Evolutionary conservation across 2,329 filamentous ascomycete genomes (phyloP), one percentile per base, ranked within the genome.

Genomic region (Alternaria alternata): DNA sequence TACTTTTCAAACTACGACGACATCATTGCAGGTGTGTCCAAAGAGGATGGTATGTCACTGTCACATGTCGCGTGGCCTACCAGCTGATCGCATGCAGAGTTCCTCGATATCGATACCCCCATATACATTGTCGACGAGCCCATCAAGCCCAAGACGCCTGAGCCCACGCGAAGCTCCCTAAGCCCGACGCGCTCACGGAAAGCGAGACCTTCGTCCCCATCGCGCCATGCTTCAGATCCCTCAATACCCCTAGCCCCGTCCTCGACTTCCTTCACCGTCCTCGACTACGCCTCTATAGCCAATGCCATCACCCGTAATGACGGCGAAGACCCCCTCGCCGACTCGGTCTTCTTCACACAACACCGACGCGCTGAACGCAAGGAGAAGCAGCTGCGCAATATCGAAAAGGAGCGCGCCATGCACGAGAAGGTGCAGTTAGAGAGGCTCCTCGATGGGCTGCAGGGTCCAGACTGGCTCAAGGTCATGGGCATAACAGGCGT

Each of bases 1-100:
- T 98, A 97, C 80, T 97, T 98, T 74, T 89, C 91, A 53, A 94
- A 96, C 73, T 98, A 97, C 79, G 94, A 97, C 79, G 92, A 96
- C 76, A 87, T 97, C 67, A 93, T 98, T 80, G 93, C 92, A 63
- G 92, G 96, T 75, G 89, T 92, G 64, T 87, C 89, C 39, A 90
- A 90, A 70, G 90, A 94, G 79, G 84, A 90, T 69, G 90, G 93
- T 94, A 85, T 77, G 68, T 68, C 68, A 8, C 49, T 59, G 43
- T 63, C 69, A 42, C 63, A 54, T 61, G 8, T 51, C 41, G 24
- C 51, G 38, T 18, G 36, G 24, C 18, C 26, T 46, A n/a, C 22
- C 51, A 52, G 32, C 69, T 74, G 62, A 76, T 46, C 42, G 47
- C 46, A 39, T 54, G 51, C 68, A 94, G 93, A 95, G 76, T 81